These are phyloP conservation scores for Cyclotella kingstonii DNA, from an alignment of 108 stramenopile genomes.

Conservation along the genomic window DNA sequence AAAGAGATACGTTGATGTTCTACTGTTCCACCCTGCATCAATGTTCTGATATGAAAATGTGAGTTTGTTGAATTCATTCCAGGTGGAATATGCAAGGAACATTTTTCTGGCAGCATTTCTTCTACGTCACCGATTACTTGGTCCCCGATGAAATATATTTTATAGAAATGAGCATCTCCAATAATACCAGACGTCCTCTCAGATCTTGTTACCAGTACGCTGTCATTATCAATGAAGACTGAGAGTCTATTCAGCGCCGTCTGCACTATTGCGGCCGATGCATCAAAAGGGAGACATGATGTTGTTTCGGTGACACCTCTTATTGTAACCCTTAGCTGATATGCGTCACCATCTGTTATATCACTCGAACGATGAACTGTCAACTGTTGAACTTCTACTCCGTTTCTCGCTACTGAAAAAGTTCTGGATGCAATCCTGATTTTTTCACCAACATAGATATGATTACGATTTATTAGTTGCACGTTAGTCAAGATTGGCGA, in stretches of 20 bases:
- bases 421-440: slow-evolving; percentile 51
- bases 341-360: slow-evolving; percentile 30
- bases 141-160: slow-evolving; percentile 65
- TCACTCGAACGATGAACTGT: slow-evolving; percentile 41
- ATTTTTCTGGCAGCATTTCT: slow-evolving; percentile 38
- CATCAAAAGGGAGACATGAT: slow-evolving; percentile 60
- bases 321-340: slow-evolving; percentile 35
- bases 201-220: slow-evolving; percentile 49
- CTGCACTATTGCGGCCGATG: slow-evolving; percentile 52
- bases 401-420: slow-evolving; percentile 46
- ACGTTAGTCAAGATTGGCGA: slow-evolving; percentile 38
- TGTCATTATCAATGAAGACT: slow-evolving; percentile 31
- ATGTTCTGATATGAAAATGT: slow-evolving; percentile 47
- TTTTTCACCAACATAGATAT: slow-evolving; percentile 45
- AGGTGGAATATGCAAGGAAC: slow-evolving; percentile 20
- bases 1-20: slow-evolving; percentile 62
- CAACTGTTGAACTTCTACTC: slow-evolving; percentile 62
- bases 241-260: slow-evolving; percentile 50
- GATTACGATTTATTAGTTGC: slow-evolving; percentile 25
- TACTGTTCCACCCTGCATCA: slow-evolving; percentile 64
- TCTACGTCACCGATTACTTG: slow-evolving; percentile 58
- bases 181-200: slow-evolving; percentile 41
- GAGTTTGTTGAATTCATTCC: slow-evolving; percentile 42
- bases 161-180: slow-evolving; percentile 68
- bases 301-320: slow-evolving; percentile 44